These are phyloP conservation scores for Ottelia alismoides DNA, from an alignment of 106 monocot species.

Conservation along the genomic window DNA sequence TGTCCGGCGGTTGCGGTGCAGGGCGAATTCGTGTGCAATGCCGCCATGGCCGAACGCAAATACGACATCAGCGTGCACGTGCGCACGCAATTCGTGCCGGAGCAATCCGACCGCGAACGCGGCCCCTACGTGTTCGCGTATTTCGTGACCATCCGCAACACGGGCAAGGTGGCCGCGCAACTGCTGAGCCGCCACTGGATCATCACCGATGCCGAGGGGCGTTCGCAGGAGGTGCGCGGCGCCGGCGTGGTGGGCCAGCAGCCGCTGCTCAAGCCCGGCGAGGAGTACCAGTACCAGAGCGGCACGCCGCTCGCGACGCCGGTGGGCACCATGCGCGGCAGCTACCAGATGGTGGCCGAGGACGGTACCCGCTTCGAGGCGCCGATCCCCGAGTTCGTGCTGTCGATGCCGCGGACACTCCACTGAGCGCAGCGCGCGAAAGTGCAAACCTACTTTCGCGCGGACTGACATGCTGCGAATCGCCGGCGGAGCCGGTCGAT, in stretches of 20 bases:
- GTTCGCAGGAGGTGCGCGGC: neutral
- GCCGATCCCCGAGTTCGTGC: neutral
- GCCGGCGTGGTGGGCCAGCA: neutral
- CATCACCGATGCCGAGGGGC: neutral
- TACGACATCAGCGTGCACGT: neutral
- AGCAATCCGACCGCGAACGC: neutral
- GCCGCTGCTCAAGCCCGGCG: neutral
- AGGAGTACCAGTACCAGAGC: neutral
- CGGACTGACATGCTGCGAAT: too few relatives aligned
- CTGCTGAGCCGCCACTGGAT: neutral
- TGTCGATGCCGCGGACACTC: too few relatives aligned
- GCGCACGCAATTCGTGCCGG: neutral
- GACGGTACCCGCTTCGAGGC: neutral
- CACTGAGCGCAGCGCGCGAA: too few relatives aligned
- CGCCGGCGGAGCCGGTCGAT: too few relatives aligned
- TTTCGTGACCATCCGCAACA: neutral
- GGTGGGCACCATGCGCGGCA: neutral
- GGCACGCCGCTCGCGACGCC: neutral
- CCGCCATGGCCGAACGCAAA: too few relatives aligned
- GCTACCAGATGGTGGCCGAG: neutral
- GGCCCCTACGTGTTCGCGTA: neutral
- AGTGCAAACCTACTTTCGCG: too few relatives aligned
- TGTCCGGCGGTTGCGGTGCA: too few relatives aligned
- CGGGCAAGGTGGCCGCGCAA: neutral
- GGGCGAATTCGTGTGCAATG: too few relatives aligned